phyloP scores from a whole-genome alignment of 1,139 yeast genomes.

The Magnusiomyces magnusii region DNA sequence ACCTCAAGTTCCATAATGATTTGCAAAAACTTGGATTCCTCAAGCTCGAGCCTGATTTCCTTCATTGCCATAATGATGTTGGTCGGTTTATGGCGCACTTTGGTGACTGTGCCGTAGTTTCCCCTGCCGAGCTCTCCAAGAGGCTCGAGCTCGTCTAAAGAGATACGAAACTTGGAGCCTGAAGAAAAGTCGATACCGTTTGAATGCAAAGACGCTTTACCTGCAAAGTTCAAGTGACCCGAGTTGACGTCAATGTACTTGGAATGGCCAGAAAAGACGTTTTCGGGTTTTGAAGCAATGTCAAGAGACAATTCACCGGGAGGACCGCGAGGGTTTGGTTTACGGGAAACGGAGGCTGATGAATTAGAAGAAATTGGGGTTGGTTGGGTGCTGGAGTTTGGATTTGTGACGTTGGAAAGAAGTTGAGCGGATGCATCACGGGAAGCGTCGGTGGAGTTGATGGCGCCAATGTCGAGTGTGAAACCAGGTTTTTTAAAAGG shows the following conservation, averaged over 20 bases:
- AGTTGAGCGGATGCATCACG: not conserved
- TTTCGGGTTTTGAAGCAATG: conserved; percentile 9
- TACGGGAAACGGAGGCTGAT: not conserved
- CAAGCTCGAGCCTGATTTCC: conserved; percentile 86
- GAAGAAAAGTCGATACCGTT: conserved; percentile 86
- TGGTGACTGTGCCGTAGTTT: conserved; percentile 90
- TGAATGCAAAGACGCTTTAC: conserved; percentile 86
- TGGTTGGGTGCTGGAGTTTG: not conserved
- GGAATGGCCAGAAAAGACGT: conserved; percentile 65
- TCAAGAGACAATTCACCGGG: not conserved
- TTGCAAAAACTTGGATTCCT: conserved; percentile 85
- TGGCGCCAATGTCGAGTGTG: conserved; percentile 1
- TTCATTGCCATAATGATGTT: conserved; percentile 95
- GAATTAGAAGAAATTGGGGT: not conserved
- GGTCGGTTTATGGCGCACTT: conserved; percentile 91
- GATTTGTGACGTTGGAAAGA: not conserved
- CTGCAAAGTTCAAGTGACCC: conserved; percentile 86
- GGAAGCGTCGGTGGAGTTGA: not conserved
- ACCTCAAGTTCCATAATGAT: conserved; percentile 94
- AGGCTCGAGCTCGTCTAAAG: conserved; percentile 75
- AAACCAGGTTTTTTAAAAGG: not conserved
- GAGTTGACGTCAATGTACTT: conserved; percentile 86
- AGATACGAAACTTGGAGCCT: conserved; percentile 80
- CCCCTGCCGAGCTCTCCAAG: conserved; percentile 91
- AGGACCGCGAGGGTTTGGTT: not conserved